Evolutionary conservation across 495 filamentous ascomycete genomes (phyloP).

Genomic region (Aspergillus baeticus): DNA sequence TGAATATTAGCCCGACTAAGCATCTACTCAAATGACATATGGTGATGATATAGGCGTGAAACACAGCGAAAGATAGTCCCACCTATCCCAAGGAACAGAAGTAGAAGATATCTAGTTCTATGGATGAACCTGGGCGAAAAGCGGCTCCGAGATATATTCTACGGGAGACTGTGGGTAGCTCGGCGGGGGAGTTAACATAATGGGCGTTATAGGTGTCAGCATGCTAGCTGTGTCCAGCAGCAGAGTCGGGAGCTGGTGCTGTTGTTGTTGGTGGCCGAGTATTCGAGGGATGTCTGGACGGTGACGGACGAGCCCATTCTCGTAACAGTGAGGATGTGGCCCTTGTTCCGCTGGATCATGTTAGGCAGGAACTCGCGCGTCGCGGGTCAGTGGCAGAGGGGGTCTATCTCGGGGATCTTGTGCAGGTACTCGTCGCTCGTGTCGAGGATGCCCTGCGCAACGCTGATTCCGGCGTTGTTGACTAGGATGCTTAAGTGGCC

Average conservation of each 20-base stretch:
- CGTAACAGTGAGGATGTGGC: too few species aligned
- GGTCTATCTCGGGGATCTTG: too few species aligned
- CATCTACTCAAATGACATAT: background rate
- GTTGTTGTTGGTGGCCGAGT: constrained; percentile 13
- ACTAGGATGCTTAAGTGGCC: too few species aligned
- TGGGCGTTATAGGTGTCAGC: constrained; percentile 20
- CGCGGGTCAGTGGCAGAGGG: too few species aligned
- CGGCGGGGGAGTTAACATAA: background rate
- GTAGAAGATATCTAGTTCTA: constrained; percentile 38
- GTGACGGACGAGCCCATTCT: too few species aligned
- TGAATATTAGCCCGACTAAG: too few species aligned
- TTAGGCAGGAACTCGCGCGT: too few species aligned
- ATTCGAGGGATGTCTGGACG: too few species aligned
- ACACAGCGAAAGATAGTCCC: constrained; percentile 8
- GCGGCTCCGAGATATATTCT: constrained; percentile 17
- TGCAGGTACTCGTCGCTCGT: too few species aligned
- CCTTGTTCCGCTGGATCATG: too few species aligned
- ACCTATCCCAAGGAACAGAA: constrained; percentile 36
- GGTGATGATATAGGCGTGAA: background rate
- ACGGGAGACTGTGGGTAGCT: constrained; percentile 4
- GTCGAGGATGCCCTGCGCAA: too few species aligned
- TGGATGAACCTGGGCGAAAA: constrained; percentile 30
- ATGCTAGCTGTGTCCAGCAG: constrained; percentile 7
- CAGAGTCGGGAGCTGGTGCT: constrained; percentile 16
- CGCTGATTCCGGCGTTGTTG: too few species aligned